Evolutionary conservation across 2,329 filamentous ascomycete genomes (phyloP).

Genomic region (Pseudovirgaria hyperparasitica): DNA sequence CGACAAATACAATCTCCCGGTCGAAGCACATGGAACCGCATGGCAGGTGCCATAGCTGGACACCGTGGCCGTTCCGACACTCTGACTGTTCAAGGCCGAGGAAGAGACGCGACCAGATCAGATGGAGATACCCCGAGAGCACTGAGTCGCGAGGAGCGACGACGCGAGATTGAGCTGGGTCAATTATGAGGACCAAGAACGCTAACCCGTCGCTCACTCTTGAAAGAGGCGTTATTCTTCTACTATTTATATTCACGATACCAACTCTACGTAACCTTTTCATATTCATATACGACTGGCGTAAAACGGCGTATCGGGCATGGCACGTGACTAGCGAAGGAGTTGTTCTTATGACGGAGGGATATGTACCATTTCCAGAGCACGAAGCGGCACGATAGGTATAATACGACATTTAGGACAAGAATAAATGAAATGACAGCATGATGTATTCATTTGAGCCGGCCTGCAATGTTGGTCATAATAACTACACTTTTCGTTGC

Average conservation of each 20-base stretch:
- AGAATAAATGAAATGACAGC: no score
- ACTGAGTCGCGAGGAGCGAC: slow-evolving; percentile 24
- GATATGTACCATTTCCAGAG: no score
- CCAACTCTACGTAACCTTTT: no score
- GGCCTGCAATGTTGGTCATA: no score
- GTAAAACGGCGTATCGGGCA: no score
- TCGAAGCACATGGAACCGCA: slow-evolving; percentile 6
- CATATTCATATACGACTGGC: no score
- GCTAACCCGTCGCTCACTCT: not conserved
- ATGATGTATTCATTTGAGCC: no score
- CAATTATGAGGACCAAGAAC: not conserved
- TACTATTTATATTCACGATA: not conserved
- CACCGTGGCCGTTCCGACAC: slow-evolving; percentile 13
- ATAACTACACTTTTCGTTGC: no score
- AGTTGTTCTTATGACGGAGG: no score
- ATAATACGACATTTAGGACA: no score
- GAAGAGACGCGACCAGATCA: slow-evolving; percentile 15
- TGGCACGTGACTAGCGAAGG: no score
- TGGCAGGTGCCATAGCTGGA: slow-evolving; percentile 13
- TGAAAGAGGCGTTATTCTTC: not conserved
- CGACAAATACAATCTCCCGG: slow-evolving; percentile 8
- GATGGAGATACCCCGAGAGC: slow-evolving; percentile 17
- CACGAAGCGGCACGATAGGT: no score
- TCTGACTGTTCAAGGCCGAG: slow-evolving; percentile 18
- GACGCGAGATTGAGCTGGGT: slow-evolving; percentile 29